Evolutionary conservation across 2,329 filamentous ascomycete genomes (phyloP).

Genomic region (Aspergillus persii): DNA sequence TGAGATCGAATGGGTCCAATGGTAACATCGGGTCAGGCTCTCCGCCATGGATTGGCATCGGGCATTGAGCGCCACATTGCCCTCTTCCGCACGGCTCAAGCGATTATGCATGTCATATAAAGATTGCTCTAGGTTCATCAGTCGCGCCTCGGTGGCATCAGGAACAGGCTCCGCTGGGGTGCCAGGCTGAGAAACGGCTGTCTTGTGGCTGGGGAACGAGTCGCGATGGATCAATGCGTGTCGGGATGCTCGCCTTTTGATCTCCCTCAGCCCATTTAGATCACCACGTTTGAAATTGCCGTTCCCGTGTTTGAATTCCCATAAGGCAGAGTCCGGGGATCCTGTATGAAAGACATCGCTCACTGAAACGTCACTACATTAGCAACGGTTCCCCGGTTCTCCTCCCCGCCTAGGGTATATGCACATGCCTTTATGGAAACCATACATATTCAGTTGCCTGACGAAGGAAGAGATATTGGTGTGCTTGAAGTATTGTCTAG

Average conservation of each 20-base stretch:
- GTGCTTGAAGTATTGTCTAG: conserved; percentile 97
- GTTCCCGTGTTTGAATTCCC: conserved; percentile 98
- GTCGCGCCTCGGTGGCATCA: conserved; percentile 73
- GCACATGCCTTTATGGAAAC: conserved; percentile 88
- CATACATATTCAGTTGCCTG: conserved; percentile 97
- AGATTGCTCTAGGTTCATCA: conserved; percentile 74
- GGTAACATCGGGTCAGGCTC: conserved; percentile 69
- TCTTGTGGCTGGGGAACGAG: conserved; percentile 76
- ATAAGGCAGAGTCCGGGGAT: conserved; percentile 86
- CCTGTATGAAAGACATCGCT: conserved; percentile 98
- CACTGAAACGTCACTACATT: conserved; percentile 54
- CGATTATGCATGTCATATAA: conserved; percentile 76
- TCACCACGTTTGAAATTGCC: conserved; percentile 97
- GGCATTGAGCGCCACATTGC: conserved; percentile 71
- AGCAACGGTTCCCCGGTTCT: conserved; percentile 5
- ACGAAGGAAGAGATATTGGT: conserved; percentile 99
- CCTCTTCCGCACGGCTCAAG: conserved; percentile 80
- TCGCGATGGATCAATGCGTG: conserved; percentile 93
- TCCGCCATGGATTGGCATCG: conserved; percentile 83
- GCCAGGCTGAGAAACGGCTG: conserved; percentile 72
- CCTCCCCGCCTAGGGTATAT: not conserved
- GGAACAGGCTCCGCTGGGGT: conserved; percentile 80
- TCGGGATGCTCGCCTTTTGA: conserved; percentile 89
- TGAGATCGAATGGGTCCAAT: conserved; percentile 82
- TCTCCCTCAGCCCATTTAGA: conserved; percentile 84